Base-by-base conservation (phyloP, 768 basidiomycete genomes). In the Xerocomellus amylosporus region DNA sequence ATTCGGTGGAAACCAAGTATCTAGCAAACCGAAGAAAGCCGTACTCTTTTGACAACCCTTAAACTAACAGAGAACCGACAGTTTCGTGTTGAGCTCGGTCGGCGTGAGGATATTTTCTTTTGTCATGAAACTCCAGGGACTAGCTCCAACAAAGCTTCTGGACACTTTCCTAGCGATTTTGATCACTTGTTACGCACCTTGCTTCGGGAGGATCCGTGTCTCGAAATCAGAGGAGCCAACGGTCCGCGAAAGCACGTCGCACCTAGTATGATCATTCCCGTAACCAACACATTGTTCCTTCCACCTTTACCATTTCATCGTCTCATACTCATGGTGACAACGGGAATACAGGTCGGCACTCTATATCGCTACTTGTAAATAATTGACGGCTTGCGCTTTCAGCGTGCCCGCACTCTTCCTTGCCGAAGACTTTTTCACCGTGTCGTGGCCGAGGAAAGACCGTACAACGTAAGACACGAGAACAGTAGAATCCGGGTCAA, bases 11-110 rank as follows among this genome's bases (percentile, higher is more conserved):
- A 26, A 20, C 8, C 58, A 62, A 30, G 55, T 64, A 30, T 59
- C 70, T 14, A 51, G 43, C 46, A 62, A 58, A 45, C 55, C 68
- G 36, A 80, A 81, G 64, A 83, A 78, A 56, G 75, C 79, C 12
- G 78, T 85, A 0, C 58, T 69, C 51, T 83, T 83, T 55, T 82
- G 60, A 74, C 49, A 24, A 13, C 19, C 5, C 15, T 33, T 20
- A 22, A 34, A 14, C 15, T n/a, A 12, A 26, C 19, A 48, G 31
- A 31, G 5, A 5, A 1, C 8, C 19, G 19, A 28, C 9, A 5
- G 8, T 28, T 26, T 14, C 15, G 22, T 38, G 8, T 42, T n/a
- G 31, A 31, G 34, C 4, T 31, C 5, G 44, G 31, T 33, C 37
- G n/a, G n/a, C n/a, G 42, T 45, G 22, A 56, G 54, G 9, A 17